These are phyloP conservation scores for Lachnellula willkommii DNA, from an alignment of 2,329 filamentous ascomycete genomes.

Conservation along the genomic window DNA sequence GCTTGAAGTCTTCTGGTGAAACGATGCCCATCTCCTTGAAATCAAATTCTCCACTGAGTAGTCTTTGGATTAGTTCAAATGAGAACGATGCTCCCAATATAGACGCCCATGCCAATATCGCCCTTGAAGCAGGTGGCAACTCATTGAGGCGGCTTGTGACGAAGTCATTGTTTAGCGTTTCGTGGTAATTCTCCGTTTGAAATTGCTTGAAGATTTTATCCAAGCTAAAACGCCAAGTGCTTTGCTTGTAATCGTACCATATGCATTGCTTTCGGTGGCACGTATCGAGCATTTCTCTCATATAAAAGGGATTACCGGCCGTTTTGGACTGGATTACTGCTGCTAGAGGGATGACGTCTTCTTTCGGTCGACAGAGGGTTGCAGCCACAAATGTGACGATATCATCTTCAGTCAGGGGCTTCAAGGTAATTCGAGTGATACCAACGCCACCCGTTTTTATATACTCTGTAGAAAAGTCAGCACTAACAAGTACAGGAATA, in stretches of 20 bases:
- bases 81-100: constrained; percentile 78
- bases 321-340: constrained; percentile 73
- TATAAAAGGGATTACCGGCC: constrained; percentile 82
- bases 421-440: constrained; percentile 66
- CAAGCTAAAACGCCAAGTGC: constrained; percentile 77
- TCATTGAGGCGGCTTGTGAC: constrained; percentile 73
- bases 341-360: constrained; percentile 71
- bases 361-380: constrained; percentile 68
- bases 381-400: constrained; percentile 76
- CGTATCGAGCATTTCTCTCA: constrained; percentile 82
- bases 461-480: constrained; percentile 27
- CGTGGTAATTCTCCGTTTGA: constrained; percentile 69
- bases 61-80: constrained; percentile 70
- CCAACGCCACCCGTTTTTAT: constrained; percentile 43
- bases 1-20: constrained; percentile 31
- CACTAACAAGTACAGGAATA: constrained; percentile 4
- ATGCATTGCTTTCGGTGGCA: constrained; percentile 84
- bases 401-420: constrained; percentile 70
- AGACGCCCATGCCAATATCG: constrained; percentile 80
- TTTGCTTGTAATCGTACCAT: constrained; percentile 82
- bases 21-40: constrained; percentile 38
- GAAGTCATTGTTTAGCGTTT: constrained; percentile 77
- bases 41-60: constrained; percentile 71
- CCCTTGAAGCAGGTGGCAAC: constrained; percentile 65
- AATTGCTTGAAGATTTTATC: constrained; percentile 85